These are phyloP conservation scores for Lonicera japonica DNA, from an alignment of 129 eudicot species.

Conservation along the genomic window DNA sequence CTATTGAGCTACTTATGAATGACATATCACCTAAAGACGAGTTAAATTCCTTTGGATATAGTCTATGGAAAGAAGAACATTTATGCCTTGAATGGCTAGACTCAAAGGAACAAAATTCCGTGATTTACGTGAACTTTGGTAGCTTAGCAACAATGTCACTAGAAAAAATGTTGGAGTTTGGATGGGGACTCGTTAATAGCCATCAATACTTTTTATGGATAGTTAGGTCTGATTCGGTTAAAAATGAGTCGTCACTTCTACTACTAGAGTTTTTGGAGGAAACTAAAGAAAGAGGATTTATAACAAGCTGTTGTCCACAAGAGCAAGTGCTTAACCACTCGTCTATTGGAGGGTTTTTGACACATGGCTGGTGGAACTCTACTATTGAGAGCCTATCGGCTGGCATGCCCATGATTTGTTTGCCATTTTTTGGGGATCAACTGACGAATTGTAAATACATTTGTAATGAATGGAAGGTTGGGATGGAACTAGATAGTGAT, in stretches of 20 bases:
- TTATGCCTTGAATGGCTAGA: constrained; percentile 28
- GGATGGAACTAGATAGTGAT: constrained; percentile 10
- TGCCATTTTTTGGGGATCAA: constrained; percentile 21
- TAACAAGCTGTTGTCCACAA: constrained; percentile 5
- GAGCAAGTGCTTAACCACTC: constrained; percentile 10
- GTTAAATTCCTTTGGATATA: constrained; percentile 14
- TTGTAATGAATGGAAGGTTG: constrained; percentile 17
- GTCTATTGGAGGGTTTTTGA: not conserved
- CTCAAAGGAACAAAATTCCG: constrained; percentile 22
- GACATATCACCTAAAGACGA: not conserved
- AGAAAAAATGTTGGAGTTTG: constrained; percentile 17
- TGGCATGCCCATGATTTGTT: constrained; percentile 29
- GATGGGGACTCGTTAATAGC: constrained; percentile 32
- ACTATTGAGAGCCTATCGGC: constrained; percentile 23
- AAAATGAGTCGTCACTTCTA: constrained; percentile 5
- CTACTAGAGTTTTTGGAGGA: constrained; percentile 14
- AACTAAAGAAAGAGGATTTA: constrained; percentile 7
- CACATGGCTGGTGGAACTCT: not conserved
- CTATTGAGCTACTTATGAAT: constrained; percentile 21
- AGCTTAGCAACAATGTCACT: constrained; percentile 21
- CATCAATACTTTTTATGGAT: constrained; percentile 27
- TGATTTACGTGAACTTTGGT: constrained; percentile 34
- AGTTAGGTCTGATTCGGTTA: constrained; percentile 25
- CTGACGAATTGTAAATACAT: constrained; percentile 15
- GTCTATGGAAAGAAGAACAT: constrained; percentile 35